Evolutionary conservation across 176 grass and related monocot species (phyloP), one percentile per base, ranked within the genome.

Genomic region (Aegilops umbellulata): DNA sequence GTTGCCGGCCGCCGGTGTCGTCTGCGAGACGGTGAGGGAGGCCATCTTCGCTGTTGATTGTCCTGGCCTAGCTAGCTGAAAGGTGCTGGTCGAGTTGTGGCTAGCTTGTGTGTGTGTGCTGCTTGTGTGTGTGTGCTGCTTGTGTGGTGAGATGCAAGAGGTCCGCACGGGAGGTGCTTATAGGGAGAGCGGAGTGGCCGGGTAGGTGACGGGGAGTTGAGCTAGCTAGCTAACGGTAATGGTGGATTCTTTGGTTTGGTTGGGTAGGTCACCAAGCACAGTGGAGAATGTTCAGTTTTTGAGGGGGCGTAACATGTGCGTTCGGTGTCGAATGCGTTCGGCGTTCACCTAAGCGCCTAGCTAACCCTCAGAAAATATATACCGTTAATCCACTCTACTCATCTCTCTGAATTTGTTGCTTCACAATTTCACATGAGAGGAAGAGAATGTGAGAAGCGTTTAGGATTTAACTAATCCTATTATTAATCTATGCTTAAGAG

Each of bases 151-250:
- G 73, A 53, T 79, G 80, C 46, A 49, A 62, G 80, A 80, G 34
- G 16, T 12, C 8, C 6, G 42, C 34, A 3, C 10, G 39, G 49
- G 19, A 1, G 62, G 30, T 20, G 53, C 85, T 85, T 88, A 91
- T 91, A 91, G 69, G 61, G 36, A 61, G 2, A 20, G 20, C 0
- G 2, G 12, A 17, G 35, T 14, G 15, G 69, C 6, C 2, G 47
- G 61, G 34, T 39, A 70, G 85, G 85, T 88, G 85, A 34, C 0
- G 25, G 69, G 76, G 38, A 39, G 89, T 88, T 91, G 89, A 85
- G 86, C 89, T 88, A 81, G 57, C 65, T 82, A 88, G 86, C 89
- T 85, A 85, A 74, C 65, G 62, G 30, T 76, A 78, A 69, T 27
- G 73, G 26, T 24, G 16, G 46, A 76, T 23, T 44, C 12, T 77